These are phyloP conservation scores for Fusarium euwallaceae DNA, from an alignment of 2,329 filamentous ascomycete genomes.

Conservation along the genomic window DNA sequence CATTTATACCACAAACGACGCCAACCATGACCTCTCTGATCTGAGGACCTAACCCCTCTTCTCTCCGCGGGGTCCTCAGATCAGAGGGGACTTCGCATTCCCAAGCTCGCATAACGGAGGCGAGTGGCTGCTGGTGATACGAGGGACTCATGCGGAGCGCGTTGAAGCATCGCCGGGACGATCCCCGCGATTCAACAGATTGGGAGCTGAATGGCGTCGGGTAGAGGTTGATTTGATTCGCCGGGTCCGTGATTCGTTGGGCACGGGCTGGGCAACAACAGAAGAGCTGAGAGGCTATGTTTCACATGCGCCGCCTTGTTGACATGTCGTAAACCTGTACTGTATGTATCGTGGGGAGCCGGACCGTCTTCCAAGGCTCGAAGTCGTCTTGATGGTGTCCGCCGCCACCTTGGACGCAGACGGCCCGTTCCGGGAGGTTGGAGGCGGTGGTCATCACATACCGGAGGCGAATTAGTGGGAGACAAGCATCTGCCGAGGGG, in stretches of 20 bases:
- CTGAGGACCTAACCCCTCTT: background rate
- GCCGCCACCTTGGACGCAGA: slow-evolving; percentile 8
- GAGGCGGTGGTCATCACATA: slow-evolving; percentile 15
- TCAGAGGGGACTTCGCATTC: slow-evolving; percentile 4
- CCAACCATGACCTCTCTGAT: background rate
- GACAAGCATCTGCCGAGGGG: slow-evolving; percentile 15
- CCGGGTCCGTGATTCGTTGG: background rate
- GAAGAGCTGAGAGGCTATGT: slow-evolving; percentile 17
- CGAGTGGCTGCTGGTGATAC: slow-evolving; percentile 23
- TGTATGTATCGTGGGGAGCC: background rate
- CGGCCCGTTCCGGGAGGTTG: slow-evolving; percentile 35
- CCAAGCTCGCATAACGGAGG: background rate
- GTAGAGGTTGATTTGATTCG: slow-evolving; percentile 11
- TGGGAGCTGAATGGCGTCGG: background rate
- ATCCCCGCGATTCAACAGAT: background rate
- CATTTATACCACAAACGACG: slow-evolving; percentile 26
- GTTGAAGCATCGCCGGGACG: background rate
- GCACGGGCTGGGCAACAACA: slow-evolving; percentile 8
- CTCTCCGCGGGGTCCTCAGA: background rate
- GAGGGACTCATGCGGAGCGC: background rate
- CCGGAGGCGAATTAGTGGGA: slow-evolving; percentile 12
- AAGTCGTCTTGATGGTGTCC: background rate
- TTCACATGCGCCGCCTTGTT: slow-evolving; percentile 9
- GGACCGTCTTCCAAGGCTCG: background rate
- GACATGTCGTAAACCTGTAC: background rate